Base-by-base conservation (phyloP, 2,329 filamentous ascomycete genomes). In the Myriosclerotinia duriaeana region DNA sequence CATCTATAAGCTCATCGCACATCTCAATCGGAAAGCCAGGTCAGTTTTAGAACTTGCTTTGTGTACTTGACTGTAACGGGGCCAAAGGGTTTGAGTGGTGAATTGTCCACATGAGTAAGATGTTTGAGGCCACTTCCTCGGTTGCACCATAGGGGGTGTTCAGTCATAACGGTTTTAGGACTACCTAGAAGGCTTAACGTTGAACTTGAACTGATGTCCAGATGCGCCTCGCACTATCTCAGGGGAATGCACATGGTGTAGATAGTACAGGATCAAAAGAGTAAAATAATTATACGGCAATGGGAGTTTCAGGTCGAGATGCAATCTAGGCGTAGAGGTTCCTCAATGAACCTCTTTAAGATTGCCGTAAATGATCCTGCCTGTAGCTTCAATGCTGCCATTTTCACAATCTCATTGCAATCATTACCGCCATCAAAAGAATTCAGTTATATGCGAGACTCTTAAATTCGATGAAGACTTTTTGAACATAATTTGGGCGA, bases 131-230 rank as follows among this genome's bases (percentile, higher is more conserved):
- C 7, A 36, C 30, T 50, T 38, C 20, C n/a, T 38, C 20, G 14
- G 14, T 48, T 30, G 30, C 44, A 9, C 14, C 30, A 26, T 11
- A 15, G 20, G 5, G 5, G 9, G 58, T 14, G 4, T 17, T 30
- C 22, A 30, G 22, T 40, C 8, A 30, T 56, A 3, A 30, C 5
- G 2, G 7, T 60, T 50, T n/a, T 50, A 22, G 44, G 22, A 36
- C 58, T 60, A 60, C 44, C 58, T 38, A 50, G 44, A 17, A 50
- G 44, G 20, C 58, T 38, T n/a, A 17, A 50, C 36, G 34, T 17
- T 59, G 12, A 52, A 6, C 14, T 26, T 9, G n/a, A n/a, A 20
- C 17, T 48, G 44, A 48, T 48, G 14, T 17, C 15, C 17, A 44
- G 44, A n/a, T 15, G 48, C 14, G 48, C 12, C 22, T 15, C 48